Percentiles rank a stretch among this genome's conserved stretches.
Conservation (phyloP, 2,329 filamentous ascomycete species). For the Diaporthe aspalathi region DNA sequence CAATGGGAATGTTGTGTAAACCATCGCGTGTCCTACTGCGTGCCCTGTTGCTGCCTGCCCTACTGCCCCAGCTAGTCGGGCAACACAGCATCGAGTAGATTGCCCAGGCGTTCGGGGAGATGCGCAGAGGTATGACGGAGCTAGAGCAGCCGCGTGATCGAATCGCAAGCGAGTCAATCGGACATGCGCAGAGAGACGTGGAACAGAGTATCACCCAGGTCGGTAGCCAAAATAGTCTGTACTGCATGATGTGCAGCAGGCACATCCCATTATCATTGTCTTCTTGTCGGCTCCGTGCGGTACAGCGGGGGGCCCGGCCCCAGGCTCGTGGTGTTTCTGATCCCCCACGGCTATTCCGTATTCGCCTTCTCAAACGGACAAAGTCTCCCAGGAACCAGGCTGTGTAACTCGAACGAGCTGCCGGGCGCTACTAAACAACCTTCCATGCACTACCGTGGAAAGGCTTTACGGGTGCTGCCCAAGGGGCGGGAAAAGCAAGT, state of each 20-base stretch:
- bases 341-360: not conserved
- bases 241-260: not conserved
- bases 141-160: constrained; percentile 32
- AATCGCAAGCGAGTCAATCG: constrained; percentile 17
- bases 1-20: constrained; percentile 17
- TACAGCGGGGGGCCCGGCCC: not conserved
- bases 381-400: constrained; percentile 2
- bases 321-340: not conserved
- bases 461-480: constrained; percentile 9
- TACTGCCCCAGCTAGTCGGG: constrained; percentile 2
- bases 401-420: constrained; percentile 8
- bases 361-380: constrained; percentile 6
- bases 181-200: not conserved
- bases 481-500: constrained; percentile 20
- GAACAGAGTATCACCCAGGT: not conserved
- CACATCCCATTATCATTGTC: not conserved
- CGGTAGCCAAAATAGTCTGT: not conserved
- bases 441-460: constrained; percentile 7
- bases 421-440: constrained; percentile 11
- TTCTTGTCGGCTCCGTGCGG: not conserved
- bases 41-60: too few relatives aligned
- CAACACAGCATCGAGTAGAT: constrained; percentile 31
- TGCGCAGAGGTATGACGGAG: constrained; percentile 27
- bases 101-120: constrained; percentile 15
- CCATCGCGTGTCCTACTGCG: too few relatives aligned